Evolutionary conservation across 345 rosid species (phyloP).

Genomic region (Euphorbia pulcherrima): DNA sequence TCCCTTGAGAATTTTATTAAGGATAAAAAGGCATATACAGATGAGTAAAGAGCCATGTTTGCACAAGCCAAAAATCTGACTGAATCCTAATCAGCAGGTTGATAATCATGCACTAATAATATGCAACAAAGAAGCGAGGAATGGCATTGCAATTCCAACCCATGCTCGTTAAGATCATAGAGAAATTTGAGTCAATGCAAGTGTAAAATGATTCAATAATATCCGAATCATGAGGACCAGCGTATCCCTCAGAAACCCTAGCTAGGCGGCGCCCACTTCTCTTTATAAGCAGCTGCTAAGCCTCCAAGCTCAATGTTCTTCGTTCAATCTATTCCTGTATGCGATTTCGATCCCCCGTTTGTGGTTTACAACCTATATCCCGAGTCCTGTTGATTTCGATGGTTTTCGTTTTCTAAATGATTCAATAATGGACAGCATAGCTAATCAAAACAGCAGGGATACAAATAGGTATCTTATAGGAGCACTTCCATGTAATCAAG

Average conservation of each 20-base stretch:
- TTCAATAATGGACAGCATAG: not conserved
- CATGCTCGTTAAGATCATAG: not conserved
- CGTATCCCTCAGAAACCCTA: too few relatives aligned
- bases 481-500: not conserved
- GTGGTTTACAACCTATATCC: too few relatives aligned
- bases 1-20: not conserved
- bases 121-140: not conserved
- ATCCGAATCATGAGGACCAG: too few relatives aligned
- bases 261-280: too few relatives aligned
- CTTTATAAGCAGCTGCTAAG: too few relatives aligned
- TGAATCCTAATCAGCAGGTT: not conserved
- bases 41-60: not conserved
- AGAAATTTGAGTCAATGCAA: not conserved
- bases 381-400: too few relatives aligned
- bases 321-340: too few relatives aligned
- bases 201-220: not conserved
- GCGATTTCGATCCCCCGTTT: too few relatives aligned
- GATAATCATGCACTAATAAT: not conserved
- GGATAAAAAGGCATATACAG: not conserved
- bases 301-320: too few relatives aligned
- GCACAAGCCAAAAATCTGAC: not conserved
- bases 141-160: not conserved
- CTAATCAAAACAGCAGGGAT: not conserved
- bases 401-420: too few relatives aligned
- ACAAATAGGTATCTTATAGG: not conserved